Evolutionary conservation across 1,139 yeast genomes (phyloP).

Genomic region (Diutina ranongensis): DNA sequence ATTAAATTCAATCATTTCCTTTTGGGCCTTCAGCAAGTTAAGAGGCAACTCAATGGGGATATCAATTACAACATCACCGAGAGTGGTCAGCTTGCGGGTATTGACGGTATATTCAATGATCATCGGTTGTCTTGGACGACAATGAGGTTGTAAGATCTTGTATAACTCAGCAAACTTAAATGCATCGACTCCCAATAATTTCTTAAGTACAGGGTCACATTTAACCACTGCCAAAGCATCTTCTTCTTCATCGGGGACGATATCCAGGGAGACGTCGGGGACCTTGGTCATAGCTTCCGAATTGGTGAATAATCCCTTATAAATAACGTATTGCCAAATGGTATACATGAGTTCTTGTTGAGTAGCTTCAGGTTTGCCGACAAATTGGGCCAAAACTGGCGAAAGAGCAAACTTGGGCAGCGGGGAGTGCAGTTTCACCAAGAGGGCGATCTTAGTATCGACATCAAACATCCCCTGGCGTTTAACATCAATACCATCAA

Average conservation of each 20-base stretch:
- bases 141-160: constrained; percentile 47
- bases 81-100: constrained; percentile 64
- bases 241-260: constrained; percentile 17
- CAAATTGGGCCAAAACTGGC: constrained; percentile 48
- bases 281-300: constrained; percentile 22
- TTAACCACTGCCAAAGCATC: constrained; percentile 38
- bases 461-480: constrained; percentile 65
- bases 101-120: constrained; percentile 61
- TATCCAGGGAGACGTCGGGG: constrained; percentile 26
- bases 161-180: constrained; percentile 67
- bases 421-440: constrained; percentile 61
- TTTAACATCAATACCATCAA: constrained; percentile 84
- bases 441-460: constrained; percentile 61
- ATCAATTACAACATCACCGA: constrained; percentile 76
- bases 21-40: constrained; percentile 27
- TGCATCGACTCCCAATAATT: constrained; percentile 39
- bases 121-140: constrained; percentile 71
- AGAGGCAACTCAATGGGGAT: constrained; percentile 51
- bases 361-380: constrained; percentile 70
- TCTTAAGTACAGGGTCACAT: constrained; percentile 56
- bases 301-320: constrained; percentile 51
- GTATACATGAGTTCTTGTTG: constrained; percentile 80
- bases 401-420: constrained; percentile 42
- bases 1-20: constrained; percentile 27
- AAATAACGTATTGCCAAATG: constrained; percentile 81